Conservation (phyloP, 2,329 filamentous ascomycete genomes). For the Rhytidhysteron rufulum region DNA sequence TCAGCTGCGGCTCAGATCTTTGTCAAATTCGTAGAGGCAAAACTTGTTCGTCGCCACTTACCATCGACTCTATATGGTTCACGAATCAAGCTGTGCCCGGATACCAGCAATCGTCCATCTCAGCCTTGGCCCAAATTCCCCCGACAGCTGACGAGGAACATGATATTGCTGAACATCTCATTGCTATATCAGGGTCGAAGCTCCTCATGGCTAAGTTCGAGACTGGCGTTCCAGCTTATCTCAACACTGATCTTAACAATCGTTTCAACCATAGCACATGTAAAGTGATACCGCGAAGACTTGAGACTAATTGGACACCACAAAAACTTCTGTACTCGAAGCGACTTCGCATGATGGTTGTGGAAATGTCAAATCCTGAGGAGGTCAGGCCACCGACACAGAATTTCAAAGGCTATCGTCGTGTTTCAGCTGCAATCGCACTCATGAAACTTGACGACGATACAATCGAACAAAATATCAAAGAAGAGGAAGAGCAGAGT, state of each 20-base stretch:
- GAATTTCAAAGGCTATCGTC: conserved; percentile 27
- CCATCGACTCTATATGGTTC: conserved; percentile 37
- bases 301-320: conserved; percentile 22
- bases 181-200: conserved; percentile 46
- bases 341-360: conserved; percentile 46
- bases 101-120: conserved; percentile 27
- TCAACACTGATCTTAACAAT: conserved; percentile 1
- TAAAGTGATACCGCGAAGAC: conserved; percentile 22
- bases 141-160: conserved; percentile 22
- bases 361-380: conserved; percentile 39
- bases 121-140: conserved; percentile 29
- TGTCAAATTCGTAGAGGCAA: conserved; percentile 25
- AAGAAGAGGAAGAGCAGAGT: not conserved
- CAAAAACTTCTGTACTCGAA: conserved; percentile 42
- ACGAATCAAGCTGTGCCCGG: conserved; percentile 22
- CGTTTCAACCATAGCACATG: conserved; percentile 3
- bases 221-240: conserved; percentile 22
- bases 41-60: conserved; percentile 7
- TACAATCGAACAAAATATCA: conserved; percentile 10
- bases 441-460: conserved; percentile 22
- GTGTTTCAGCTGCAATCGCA: conserved; percentile 32
- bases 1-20: conserved; percentile 37
- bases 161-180: conserved; percentile 41
- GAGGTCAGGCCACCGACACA: conserved; percentile 12
- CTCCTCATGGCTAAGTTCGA: conserved; percentile 48